Percentiles rank a stretch among this genome's conserved stretches.
These are phyloP conservation scores for Yamadazyma spencermartinsiae DNA, from an alignment of 1,139 yeast species.

Conservation along the genomic window DNA sequence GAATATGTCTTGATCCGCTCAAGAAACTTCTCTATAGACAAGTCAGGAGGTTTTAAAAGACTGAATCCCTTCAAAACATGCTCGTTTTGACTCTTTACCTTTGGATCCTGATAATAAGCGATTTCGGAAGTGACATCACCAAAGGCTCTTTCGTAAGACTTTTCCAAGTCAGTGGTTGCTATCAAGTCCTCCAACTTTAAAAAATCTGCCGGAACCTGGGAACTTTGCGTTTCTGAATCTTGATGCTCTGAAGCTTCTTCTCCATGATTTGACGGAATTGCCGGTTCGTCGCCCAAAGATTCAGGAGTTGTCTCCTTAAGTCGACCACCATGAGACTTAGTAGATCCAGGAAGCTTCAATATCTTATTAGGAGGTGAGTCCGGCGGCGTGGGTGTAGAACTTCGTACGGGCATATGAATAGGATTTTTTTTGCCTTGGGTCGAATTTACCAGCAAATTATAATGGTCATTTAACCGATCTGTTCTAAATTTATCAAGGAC, in stretches of 20 bases:
- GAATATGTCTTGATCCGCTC: slow-evolving; percentile 44
- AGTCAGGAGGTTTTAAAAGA: slow-evolving; percentile 35
- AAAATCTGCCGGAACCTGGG: not conserved
- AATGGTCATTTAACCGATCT: slow-evolving; percentile 26
- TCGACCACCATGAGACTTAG: not conserved
- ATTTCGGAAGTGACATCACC: slow-evolving; percentile 23
- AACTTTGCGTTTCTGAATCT: too few relatives aligned
- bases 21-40: slow-evolving; percentile 38
- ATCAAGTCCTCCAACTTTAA: slow-evolving; percentile 11
- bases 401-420: not conserved
- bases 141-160: slow-evolving; percentile 13
- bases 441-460: slow-evolving; percentile 14
- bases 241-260: not conserved
- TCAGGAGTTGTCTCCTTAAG: slow-evolving; percentile 14
- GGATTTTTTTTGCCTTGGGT: slow-evolving; percentile 9
- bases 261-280: not conserved
- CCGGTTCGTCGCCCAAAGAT: slow-evolving; percentile 4
- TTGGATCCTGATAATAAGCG: slow-evolving; percentile 16
- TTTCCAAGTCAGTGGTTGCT: slow-evolving; percentile 12
- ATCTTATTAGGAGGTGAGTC: slow-evolving; percentile 15
- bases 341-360: slow-evolving; percentile 4
- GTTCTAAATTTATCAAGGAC: slow-evolving; percentile 27
- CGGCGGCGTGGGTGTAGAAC: not conserved
- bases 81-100: slow-evolving; percentile 22
- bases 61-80: slow-evolving; percentile 37